Base-by-base conservation (phyloP, 139 green algal genomes). In the Pleodorina starrii region DNA sequence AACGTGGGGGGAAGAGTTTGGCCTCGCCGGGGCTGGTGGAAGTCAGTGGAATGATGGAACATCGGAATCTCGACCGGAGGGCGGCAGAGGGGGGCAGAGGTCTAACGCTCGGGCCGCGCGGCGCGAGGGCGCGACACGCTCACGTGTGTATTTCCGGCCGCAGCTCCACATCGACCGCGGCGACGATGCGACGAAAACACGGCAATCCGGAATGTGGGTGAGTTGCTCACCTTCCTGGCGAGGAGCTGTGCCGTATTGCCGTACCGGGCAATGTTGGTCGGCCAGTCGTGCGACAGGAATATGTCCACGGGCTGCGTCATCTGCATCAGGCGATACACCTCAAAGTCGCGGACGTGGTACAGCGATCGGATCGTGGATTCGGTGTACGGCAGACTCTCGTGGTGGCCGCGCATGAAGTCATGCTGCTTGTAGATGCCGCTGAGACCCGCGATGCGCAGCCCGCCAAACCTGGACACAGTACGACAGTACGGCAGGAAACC, bases 221-320 rank as follows among this genome's bases (percentile, higher is more conserved):
- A 60, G 17, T 60, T 17, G 17, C 50, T 60, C 60, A 87, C 80
- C 91, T 99, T 99, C 2, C 85, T 90, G 5, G 91, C 74, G 35
- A 99, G 91, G 51, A 99, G 96, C 71, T 73, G 40, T 10, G 16
- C 57, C 29, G 89, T 92, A 94, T 99, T 90, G 36, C 98, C 98
- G 85, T 98, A 94, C 17, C 92, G 74, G 0, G 93, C 94, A 46
- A 99, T 97, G 76, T 95, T 94, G 29, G 93, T 86, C 14, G 98
- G 98, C 98, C 98, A 99, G 93, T 99, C 98, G 94, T 99, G 98
- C 0, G 94, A 98, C 10, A 99, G 89, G 72, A 99, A 98, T 0
- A 99, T 90, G 88, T 99, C 97, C 66, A 98, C 42, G 7, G 90
- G 90, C 77, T 95, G 75, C 42, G 91, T 75, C 35, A 99, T 90